Evolutionary conservation across 1,284 basidiomycete species (phyloP).

Genomic region (Cryptococcus sp.): DNA sequence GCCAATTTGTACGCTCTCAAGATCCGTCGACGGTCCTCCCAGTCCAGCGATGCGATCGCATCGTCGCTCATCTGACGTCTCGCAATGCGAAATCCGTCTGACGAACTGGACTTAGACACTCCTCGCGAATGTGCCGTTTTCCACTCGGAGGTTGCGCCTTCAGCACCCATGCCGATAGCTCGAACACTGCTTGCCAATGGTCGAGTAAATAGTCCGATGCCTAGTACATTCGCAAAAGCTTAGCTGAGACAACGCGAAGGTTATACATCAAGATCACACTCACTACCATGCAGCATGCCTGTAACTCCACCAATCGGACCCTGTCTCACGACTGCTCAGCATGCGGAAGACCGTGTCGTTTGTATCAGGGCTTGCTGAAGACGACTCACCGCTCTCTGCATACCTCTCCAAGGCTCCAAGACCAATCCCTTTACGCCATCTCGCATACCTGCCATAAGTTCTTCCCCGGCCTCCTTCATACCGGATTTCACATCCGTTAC

Average conservation of each 20-base stretch:
- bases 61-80: too few species aligned
- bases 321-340: not conserved
- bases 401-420: not conserved
- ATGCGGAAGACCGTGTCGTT: not conserved
- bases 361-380: not conserved
- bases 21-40: too few species aligned
- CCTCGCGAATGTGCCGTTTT: too few species aligned
- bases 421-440: conserved; percentile 4
- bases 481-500: conserved; percentile 4
- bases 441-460: conserved; percentile 1
- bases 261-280: not conserved
- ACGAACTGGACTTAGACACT: too few species aligned
- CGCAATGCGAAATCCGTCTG: too few species aligned
- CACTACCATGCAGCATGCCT: not conserved
- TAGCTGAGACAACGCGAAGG: not conserved
- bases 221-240: not conserved
- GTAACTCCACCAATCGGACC: not conserved
- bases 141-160: not conserved
- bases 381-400: conserved; percentile 1
- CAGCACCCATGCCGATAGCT: not conserved
- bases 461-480: conserved; percentile 4
- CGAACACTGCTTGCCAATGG: conserved; percentile 1
- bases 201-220: conserved; percentile 1
- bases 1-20: too few species aligned
- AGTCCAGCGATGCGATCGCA: too few species aligned